phyloP scores from a whole-genome alignment of 129 eudicot genomes.

The Arctium minus region DNA sequence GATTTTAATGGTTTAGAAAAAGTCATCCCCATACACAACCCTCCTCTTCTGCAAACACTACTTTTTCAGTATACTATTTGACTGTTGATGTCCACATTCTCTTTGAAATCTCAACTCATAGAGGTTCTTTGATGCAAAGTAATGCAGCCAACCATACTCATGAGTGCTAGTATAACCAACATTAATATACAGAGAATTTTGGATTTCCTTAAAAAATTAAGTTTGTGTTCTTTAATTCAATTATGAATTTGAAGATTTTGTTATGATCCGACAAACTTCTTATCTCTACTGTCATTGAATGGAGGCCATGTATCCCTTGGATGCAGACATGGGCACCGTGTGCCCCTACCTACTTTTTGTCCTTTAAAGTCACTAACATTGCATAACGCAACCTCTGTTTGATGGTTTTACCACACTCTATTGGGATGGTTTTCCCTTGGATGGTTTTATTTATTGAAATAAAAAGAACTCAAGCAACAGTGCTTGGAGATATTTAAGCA shows the following conservation, averaged over 20 bases:
- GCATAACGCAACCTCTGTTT: constrained; percentile 1
- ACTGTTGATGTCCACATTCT: background rate
- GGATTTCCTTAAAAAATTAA: background rate
- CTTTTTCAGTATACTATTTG: background rate
- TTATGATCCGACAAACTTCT: background rate
- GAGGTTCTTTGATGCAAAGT: background rate
- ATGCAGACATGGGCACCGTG: constrained; percentile 18
- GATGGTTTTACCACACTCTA: too few species aligned
- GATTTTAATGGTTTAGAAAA: background rate
- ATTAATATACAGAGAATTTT: background rate
- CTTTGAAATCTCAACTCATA: background rate
- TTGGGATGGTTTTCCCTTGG: too few species aligned
- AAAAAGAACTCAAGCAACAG: too few species aligned
- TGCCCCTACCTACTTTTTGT: constrained; percentile 29
- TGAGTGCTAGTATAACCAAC: background rate
- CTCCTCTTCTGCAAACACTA: background rate
- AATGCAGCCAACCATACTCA: background rate
- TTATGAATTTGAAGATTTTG: constrained; percentile 2
- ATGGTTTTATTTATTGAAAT: too few species aligned
- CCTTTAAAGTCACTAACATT: background rate
- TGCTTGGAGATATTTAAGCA: too few species aligned
- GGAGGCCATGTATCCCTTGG: constrained; percentile 9
- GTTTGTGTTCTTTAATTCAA: background rate
- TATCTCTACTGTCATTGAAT: constrained; percentile 10
- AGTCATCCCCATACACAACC: too few species aligned